Conservation (phyloP, 1,284 basidiomycete genomes). For the Vanrija pseudolonga region DNA sequence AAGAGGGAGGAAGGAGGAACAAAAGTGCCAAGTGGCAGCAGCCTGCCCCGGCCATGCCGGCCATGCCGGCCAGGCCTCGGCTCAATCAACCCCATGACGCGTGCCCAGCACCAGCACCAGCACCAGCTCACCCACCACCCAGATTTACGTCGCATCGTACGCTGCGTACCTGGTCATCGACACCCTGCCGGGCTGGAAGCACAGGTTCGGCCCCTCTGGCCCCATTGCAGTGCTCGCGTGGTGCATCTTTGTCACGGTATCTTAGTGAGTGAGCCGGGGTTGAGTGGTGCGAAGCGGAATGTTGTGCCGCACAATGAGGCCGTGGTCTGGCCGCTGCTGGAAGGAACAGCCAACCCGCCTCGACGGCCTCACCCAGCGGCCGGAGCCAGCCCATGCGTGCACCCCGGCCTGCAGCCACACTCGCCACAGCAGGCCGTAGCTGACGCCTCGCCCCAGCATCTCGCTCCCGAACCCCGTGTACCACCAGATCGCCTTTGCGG, state of each 20-base stretch:
- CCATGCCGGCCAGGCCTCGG: too few species aligned
- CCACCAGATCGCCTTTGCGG: conserved; percentile 54
- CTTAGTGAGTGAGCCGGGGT: conserved; percentile 41
- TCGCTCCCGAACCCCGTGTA: conserved; percentile 54
- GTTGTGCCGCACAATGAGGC: background rate
- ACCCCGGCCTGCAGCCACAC: background rate
- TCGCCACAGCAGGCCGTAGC: too few species aligned
- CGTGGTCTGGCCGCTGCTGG: too few species aligned
- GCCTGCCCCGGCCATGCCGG: too few species aligned
- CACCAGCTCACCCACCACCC: background rate
- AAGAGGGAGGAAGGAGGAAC: too few species aligned
- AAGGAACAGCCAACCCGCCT: too few species aligned
- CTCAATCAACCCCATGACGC: background rate
- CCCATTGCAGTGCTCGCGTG: conserved; percentile 32
- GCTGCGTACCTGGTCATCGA: conserved; percentile 43
- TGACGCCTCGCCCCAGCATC: conserved; percentile 36
- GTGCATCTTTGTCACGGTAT: conserved; percentile 43
- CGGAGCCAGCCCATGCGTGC: background rate
- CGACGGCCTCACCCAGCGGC: too few species aligned
- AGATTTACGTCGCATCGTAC: conserved; percentile 47
- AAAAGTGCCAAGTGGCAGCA: too few species aligned
- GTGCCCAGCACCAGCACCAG: background rate
- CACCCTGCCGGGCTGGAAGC: conserved; percentile 35
- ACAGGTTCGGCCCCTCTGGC: conserved; percentile 33
- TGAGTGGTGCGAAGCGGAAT: background rate